A percentile compares a stretch with the other conserved stretches of the same genome.
Evolutionary conservation across 2,329 filamentous ascomycete species (phyloP).

Genomic region (Myriosclerotinia scirpicola): DNA sequence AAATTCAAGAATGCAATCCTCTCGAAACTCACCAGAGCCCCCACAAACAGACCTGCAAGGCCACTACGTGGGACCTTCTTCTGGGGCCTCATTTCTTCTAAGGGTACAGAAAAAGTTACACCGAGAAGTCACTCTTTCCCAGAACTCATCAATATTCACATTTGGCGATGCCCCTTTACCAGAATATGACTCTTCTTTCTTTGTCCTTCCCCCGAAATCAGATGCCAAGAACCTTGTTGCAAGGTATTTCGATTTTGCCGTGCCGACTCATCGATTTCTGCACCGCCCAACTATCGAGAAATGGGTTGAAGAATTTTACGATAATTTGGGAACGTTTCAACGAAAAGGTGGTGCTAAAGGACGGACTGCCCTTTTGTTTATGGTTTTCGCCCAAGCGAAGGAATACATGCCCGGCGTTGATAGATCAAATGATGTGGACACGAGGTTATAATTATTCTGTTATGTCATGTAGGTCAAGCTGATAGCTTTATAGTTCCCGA

Average conservation of each 20-base stretch:
- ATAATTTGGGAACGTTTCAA: constrained; percentile 45
- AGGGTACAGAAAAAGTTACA: constrained; percentile 52
- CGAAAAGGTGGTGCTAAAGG: constrained; percentile 45
- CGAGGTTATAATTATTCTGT: constrained; percentile 26
- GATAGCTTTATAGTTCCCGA: constrained; percentile 31
- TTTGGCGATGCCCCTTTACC: constrained; percentile 45
- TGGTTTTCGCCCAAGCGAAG: constrained; percentile 52
- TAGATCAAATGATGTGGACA: constrained; percentile 22
- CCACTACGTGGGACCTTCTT: constrained; percentile 50
- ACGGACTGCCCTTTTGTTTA: constrained; percentile 46
- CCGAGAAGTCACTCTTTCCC: constrained; percentile 43
- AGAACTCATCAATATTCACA: constrained; percentile 43
- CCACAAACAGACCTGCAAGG: constrained; percentile 48
- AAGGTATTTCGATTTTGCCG: constrained; percentile 60
- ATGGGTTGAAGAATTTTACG: constrained; percentile 52
- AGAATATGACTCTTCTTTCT: constrained; percentile 47
- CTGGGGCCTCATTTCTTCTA: constrained; percentile 51
- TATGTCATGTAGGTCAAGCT: constrained; percentile 23
- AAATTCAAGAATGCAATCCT: constrained; percentile 31
- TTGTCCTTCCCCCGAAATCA: constrained; percentile 40
- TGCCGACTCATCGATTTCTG: constrained; percentile 59
- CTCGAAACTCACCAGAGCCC: constrained; percentile 48
- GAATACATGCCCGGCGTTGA: constrained; percentile 40
- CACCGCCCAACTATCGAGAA: constrained; percentile 53
- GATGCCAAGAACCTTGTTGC: constrained; percentile 42